Conservation (phyloP, 2,329 filamentous ascomycete species). For the Verticillium klebahnii region DNA sequence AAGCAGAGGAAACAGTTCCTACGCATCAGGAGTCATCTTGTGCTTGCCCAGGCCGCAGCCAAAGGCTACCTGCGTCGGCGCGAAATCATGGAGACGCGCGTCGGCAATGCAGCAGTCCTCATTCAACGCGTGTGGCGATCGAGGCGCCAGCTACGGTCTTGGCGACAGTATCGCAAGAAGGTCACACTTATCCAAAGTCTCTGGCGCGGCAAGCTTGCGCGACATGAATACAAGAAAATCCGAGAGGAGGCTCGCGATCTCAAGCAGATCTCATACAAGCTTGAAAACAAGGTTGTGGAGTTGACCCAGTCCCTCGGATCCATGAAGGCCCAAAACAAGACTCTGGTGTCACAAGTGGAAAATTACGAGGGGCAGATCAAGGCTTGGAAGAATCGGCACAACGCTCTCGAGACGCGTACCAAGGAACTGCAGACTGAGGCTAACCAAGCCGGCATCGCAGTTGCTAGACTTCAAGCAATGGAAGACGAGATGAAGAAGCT, state of each 20-base stretch:
- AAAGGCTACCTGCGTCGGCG: constrained; percentile 90
- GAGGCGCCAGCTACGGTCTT: constrained; percentile 70
- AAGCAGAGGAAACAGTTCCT: constrained; percentile 82
- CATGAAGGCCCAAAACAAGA: constrained; percentile 93
- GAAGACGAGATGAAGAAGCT: constrained; percentile 94
- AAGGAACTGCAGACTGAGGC: constrained; percentile 96
- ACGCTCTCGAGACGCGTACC: constrained; percentile 79
- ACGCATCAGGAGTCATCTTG: constrained; percentile 74
- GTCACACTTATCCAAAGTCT: constrained; percentile 85
- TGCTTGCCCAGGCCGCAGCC: constrained; percentile 82
- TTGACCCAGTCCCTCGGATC: constrained; percentile 89
- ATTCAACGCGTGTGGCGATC: constrained; percentile 91
- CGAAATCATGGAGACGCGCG: constrained; percentile 87
- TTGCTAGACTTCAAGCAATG: constrained; percentile 83
- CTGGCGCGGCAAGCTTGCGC: constrained; percentile 81
- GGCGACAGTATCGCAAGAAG: constrained; percentile 87
- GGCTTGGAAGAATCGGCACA: constrained; percentile 91
- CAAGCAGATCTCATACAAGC: constrained; percentile 98
- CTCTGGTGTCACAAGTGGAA: constrained; percentile 79
- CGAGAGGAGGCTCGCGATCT: constrained; percentile 96
- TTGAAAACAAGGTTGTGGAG: constrained; percentile 99
- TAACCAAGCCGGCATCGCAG: constrained; percentile 94
- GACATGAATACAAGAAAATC: constrained; percentile 80
- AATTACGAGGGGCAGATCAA: constrained; percentile 96
- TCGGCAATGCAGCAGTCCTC: constrained; percentile 83